Base-by-base conservation (phyloP, 139 green algal species). In the Pleodorina starrii region DNA sequence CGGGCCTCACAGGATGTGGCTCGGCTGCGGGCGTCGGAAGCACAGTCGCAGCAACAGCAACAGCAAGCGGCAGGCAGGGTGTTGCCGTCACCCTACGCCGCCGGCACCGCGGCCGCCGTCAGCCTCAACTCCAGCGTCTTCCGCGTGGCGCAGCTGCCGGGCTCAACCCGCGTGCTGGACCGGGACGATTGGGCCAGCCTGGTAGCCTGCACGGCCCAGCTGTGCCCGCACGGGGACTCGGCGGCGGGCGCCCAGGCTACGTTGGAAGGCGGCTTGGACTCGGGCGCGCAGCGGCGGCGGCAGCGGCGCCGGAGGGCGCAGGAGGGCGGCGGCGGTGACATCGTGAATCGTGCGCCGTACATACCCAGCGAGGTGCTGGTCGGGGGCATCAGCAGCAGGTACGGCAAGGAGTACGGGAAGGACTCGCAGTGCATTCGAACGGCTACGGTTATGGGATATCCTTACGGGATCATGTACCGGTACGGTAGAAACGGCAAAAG, bases 271-370 rank as follows among this genome's bases (percentile, higher is more conserved):
- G 50, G 50, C 14, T 17, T 60, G 59, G 74, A 60, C 43, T 17
- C 44, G 43, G 43, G 42, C 5, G 42, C 2, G 29, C 43, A 19
- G 6, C 48, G 43, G 21, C 44, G 44, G 43, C 3, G 4, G 44
- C 74, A 1, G 7, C 74, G 2, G 74, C 43, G 74, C 17, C 23
- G n/a, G 43, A 27, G 0, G 2, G 21, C 60, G 74, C 36, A 9
- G 43, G 27, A 59, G 29, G 29, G 2, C 27, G 7, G 7, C 43
- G 43, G 2, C 27, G 7, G 7, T 23, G 43, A 42, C 42, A 25
- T 85, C 2, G 57, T 87, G 27, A 87, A 87, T 40, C 60, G 59
- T 0, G 80, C 43, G 29, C 80, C 80, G 40, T 87, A 43, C n/a
- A 29, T 87, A 2, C 60, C 40, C 1, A 78, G n/a, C 60, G n/a